These are phyloP conservation scores for Mycena pura DNA, from an alignment of 768 basidiomycete genomes.

Conservation along the genomic window DNA sequence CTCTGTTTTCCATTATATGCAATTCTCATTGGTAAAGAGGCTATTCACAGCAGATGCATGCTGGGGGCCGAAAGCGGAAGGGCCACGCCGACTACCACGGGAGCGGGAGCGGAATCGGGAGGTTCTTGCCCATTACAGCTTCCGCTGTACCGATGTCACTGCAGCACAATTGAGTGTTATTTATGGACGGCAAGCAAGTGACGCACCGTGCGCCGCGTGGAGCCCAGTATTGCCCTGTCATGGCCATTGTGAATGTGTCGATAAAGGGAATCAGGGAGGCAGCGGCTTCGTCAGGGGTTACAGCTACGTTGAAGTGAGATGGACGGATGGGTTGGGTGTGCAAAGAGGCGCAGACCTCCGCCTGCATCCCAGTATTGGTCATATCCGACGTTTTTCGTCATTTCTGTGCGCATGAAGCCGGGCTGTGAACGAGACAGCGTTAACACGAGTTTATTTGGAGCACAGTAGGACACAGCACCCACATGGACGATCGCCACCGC, in stretches of 20 bases:
- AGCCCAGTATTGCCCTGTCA: conserved; percentile 53
- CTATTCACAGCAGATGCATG: too few relatives aligned
- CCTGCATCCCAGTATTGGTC: conserved; percentile 51
- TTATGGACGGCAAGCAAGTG: background rate
- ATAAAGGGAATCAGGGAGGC: conserved; percentile 46
- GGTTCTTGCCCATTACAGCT: conserved; percentile 45
- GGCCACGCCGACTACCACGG: too few relatives aligned
- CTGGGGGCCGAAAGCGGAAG: too few relatives aligned
- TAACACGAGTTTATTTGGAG: background rate
- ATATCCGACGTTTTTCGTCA: conserved; percentile 52
- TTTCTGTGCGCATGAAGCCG: conserved; percentile 55
- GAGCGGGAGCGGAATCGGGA: conserved; percentile 46
- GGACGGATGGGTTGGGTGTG: too few relatives aligned
- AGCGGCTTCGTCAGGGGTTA: conserved; percentile 52
- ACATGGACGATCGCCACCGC: conserved; percentile 53
- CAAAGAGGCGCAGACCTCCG: conserved; percentile 43
- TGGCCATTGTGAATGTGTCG: conserved; percentile 36
- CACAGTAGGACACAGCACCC: conserved; percentile 20
- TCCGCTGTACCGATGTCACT: conserved; percentile 55
- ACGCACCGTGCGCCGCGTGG: conserved; percentile 48
- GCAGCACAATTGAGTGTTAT: background rate
- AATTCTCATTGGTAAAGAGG: too few relatives aligned
- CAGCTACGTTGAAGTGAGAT: conserved; percentile 37
- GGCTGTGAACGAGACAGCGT: conserved; percentile 37
- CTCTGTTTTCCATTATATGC: too few relatives aligned